phyloP scores from a whole-genome alignment of 352 stramenopile genomes.

The Phytopythium oedochilum region DNA sequence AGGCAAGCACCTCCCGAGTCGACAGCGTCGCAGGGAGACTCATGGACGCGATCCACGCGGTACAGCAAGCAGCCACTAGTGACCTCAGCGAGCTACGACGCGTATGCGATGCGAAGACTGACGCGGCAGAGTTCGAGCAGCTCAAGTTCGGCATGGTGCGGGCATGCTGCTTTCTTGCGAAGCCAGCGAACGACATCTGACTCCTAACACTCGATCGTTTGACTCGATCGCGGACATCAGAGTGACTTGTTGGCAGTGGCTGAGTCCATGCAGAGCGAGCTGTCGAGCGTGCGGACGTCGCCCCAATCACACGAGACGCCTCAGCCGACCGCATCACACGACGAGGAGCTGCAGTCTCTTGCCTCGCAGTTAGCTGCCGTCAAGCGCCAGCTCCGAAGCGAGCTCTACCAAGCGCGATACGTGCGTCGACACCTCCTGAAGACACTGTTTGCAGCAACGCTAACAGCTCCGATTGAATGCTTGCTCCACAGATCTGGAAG shows the following conservation, averaged over 20 bases:
- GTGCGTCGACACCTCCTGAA: conserved; percentile 20
- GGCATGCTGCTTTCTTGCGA: not conserved
- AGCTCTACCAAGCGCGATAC: conserved; percentile 72
- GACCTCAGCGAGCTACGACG: conserved; percentile 19
- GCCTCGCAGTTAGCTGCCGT: conserved; percentile 36
- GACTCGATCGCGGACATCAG: conserved; percentile 8
- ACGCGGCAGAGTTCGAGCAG: conserved; percentile 23
- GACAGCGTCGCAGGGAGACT: conserved; percentile 24
- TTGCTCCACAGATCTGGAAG: conserved; percentile 62
- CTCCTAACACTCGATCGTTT: not conserved
- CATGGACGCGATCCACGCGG: conserved; percentile 18
- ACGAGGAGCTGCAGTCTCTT: conserved; percentile 21
- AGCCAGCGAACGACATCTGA: not conserved
- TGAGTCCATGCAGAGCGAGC: conserved; percentile 39
- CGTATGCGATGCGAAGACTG: conserved; percentile 12
- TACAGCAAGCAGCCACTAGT: conserved; percentile 17
- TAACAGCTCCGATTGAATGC: not conserved
- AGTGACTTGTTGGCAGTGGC: conserved; percentile 36
- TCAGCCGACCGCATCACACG: conserved; percentile 14
- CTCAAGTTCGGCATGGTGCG: conserved; percentile 40
- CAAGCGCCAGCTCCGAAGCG: conserved; percentile 50
- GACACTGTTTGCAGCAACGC: no score
- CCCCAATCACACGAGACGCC: conserved; percentile 10
- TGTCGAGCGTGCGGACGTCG: conserved; percentile 20
- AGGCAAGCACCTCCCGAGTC: conserved; percentile 21